A percentile compares a stretch with the other conserved stretches of the same genome.
phyloP scores from a whole-genome alignment of 2,329 filamentous ascomycete species.

The Fusarium keratoplasticum region DNA sequence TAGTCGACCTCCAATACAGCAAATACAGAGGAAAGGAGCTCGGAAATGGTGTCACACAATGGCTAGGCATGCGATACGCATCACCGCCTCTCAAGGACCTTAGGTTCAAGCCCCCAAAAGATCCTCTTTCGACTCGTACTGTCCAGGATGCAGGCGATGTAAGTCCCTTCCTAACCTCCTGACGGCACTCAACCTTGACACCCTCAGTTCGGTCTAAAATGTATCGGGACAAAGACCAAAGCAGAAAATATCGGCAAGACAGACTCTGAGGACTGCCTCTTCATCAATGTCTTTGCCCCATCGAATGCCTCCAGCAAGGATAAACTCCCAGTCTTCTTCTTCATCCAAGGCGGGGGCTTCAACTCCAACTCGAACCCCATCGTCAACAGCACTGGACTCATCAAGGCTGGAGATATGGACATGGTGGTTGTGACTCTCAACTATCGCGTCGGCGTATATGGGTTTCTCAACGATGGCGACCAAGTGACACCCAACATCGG shows the following conservation, averaged over 20 bases:
- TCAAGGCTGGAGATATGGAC: conserved; percentile 65
- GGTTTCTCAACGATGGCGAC: conserved; percentile 74
- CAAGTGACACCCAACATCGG: conserved; percentile 73
- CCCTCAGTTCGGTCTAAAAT: conserved; percentile 42
- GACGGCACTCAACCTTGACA: background rate
- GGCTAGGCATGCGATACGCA: conserved; percentile 81
- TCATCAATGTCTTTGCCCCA: conserved; percentile 73
- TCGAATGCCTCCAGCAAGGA: conserved; percentile 59
- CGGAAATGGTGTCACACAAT: conserved; percentile 71
- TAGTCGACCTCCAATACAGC: conserved; percentile 74
- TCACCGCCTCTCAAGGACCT: conserved; percentile 73
- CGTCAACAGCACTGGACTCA: conserved; percentile 70
- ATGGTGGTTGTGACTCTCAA: conserved; percentile 80
- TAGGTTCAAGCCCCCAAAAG: conserved; percentile 75
- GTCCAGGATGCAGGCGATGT: conserved; percentile 68
- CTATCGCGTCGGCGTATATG: conserved; percentile 80
- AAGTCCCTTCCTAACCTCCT: conserved; percentile 14
- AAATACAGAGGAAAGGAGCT: conserved; percentile 70
- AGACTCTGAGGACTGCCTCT: conserved; percentile 75
- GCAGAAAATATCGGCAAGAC: conserved; percentile 37
- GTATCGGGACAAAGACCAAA: conserved; percentile 45
- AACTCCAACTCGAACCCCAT: conserved; percentile 61
- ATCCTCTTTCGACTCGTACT: conserved; percentile 62
- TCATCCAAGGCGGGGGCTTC: conserved; percentile 72
- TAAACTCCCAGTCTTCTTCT: conserved; percentile 72